These are phyloP conservation scores for Zygosaccharomyces siamensis DNA, from an alignment of 805 yeast species.

Conservation along the genomic window DNA sequence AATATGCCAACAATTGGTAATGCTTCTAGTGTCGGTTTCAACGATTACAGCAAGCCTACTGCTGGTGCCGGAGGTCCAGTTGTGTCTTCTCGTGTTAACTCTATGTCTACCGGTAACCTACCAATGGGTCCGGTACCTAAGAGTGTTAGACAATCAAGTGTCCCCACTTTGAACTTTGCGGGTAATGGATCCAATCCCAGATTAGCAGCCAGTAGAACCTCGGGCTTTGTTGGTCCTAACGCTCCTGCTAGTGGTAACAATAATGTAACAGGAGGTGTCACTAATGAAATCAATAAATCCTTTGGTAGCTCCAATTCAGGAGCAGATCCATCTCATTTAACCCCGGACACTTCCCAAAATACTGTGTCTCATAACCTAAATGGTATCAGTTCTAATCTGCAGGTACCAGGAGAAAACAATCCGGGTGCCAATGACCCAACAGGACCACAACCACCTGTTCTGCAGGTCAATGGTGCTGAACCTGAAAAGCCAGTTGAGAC, in stretches of 20 bases:
- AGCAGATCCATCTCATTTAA: conserved; percentile 3
- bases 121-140: conserved; percentile 9
- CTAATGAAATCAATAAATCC: conserved; percentile 1
- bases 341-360: conserved; percentile 22
- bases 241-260: conserved; percentile 13
- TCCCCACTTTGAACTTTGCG: conserved; percentile 4
- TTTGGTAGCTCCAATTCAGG: background rate
- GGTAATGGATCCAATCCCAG: conserved; percentile 11
- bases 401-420: conserved; percentile 4
- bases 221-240: conserved; percentile 5
- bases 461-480: conserved; percentile 14
- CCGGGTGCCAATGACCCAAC: background rate
- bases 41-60: conserved; percentile 17
- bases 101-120: conserved; percentile 25
- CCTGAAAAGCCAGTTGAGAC: conserved; percentile 14
- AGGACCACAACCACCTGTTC: conserved; percentile 12
- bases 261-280: conserved; percentile 1
- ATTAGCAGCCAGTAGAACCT: conserved; percentile 13
- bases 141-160: conserved; percentile 17
- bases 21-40: conserved; percentile 27
- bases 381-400: conserved; percentile 6
- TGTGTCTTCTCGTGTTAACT: conserved; percentile 22
- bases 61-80: conserved; percentile 6
- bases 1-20: conserved; percentile 32
- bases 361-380: conserved; percentile 24